Evolutionary conservation across 768 basidiomycete species (phyloP), one percentile per base, ranked within the genome.

Genomic region (Auricularia sp.): DNA sequence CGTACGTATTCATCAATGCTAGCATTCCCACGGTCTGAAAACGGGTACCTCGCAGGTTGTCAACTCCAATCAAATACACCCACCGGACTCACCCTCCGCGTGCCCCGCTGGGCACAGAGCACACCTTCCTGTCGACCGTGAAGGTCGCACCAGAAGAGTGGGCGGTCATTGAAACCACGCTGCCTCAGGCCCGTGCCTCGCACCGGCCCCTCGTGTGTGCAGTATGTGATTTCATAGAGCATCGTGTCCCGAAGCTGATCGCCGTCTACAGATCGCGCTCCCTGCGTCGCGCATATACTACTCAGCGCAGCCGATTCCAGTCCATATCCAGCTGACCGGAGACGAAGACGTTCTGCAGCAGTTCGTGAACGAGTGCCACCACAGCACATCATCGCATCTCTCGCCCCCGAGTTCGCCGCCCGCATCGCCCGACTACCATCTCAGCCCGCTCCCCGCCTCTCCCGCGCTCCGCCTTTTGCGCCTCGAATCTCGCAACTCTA

Each of bases 141-240:
- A 88, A 88, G 71, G 75, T 78, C 0, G 76, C 79, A 3, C 87
- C 87, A 7, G 87, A 87, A 69, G 87, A 88, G 70, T 89, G 86
- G 85, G 73, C 77, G 29, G 21, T 47, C 2, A 51, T 44, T 60
- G 65, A 66, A 47, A 36, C 47, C 18, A 39, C 60, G 36, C 54
- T 39, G 34, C 62, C 21, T 62, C 58, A 23, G 12, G 56, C 43
- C 18, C 29, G 61, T 42, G 12, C 39, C n/a, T 64, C 11, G 3
- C 34, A n/a, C 64, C 36, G 23, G 43, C 39, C 29, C 5, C 53
- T 59, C 12, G 18, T 6, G 12, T 59, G 56, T 23, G 23, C 85
- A 67, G 86, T 87, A 74, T 68, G 81, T 75, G 12, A 21, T 42
- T 23, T 21, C 54, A 42, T 35, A 10, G 21, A 23, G 11, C 12